Conservation (phyloP, 768 basidiomycete species). For the Ramaria sp. region DNA sequence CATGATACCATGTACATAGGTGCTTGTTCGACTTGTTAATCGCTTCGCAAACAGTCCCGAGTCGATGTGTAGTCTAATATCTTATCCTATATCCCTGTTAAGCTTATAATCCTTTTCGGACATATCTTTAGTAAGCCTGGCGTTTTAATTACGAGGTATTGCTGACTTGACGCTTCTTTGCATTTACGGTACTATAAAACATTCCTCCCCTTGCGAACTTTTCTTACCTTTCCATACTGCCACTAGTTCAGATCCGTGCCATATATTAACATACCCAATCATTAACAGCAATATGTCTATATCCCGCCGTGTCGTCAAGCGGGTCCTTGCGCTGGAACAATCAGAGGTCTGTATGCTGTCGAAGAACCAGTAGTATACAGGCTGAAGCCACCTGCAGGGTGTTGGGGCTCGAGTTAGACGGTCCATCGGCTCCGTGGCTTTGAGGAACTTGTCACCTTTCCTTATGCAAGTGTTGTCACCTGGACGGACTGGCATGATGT, state of each 20-base stretch:
- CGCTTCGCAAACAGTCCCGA: neutral
- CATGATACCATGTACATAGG: neutral
- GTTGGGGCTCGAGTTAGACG: conserved; percentile 75
- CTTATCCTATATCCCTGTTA: neutral
- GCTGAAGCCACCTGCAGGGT: conserved; percentile 33
- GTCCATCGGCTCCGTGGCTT: conserved; percentile 64
- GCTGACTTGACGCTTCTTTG: no score
- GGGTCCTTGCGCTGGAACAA: conserved; percentile 66
- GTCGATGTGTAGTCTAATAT: no score
- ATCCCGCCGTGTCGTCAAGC: conserved; percentile 65
- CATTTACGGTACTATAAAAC: no score
- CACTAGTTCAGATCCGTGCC: no score
- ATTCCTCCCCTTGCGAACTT: no score
- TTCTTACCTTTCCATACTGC: no score
- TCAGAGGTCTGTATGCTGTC: conserved; percentile 38
- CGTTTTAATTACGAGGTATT: no score
- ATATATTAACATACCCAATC: no score
- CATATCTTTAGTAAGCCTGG: no score
- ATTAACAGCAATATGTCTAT: conserved; percentile 18
- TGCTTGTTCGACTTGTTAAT: neutral
- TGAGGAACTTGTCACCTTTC: conserved; percentile 84
- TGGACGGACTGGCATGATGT: neutral
- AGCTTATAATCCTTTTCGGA: no score
- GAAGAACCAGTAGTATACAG: neutral
- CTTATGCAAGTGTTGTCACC: conserved; percentile 40